A percentile compares a stretch with the other conserved stretches of the same genome.
Evolutionary conservation across 2,329 filamentous ascomycete species (phyloP).

Genomic region (Phyllosticta ampelicida): DNA sequence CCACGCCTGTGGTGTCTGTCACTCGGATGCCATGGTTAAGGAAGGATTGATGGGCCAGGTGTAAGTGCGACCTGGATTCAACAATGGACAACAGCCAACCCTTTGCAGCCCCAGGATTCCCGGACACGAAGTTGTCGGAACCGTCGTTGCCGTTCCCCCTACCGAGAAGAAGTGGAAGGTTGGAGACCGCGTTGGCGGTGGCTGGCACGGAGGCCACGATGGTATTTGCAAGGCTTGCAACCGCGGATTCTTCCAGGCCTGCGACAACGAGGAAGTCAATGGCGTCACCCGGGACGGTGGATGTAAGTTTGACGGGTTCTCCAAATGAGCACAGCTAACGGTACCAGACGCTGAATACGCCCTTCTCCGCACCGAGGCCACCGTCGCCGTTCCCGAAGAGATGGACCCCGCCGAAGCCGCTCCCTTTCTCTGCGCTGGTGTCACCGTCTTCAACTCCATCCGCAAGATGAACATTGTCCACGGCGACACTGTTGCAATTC

Average conservation of each 20-base stretch:
- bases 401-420: conserved; percentile 36
- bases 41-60: conserved; percentile 36
- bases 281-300: conserved; percentile 58
- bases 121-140: conserved; percentile 63
- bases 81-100: no score
- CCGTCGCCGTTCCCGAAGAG: conserved; percentile 40
- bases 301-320: conserved; percentile 30
- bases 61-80: conserved; percentile 19
- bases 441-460: conserved; percentile 44
- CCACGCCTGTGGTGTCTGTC: conserved; percentile 61
- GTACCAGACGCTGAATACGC: conserved; percentile 47
- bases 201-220: conserved; percentile 60
- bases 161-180: conserved; percentile 47
- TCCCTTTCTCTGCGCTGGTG: conserved; percentile 38
- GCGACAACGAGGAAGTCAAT: conserved; percentile 51
- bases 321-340: neutral
- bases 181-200: conserved; percentile 52
- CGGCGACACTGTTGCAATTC: conserved; percentile 39
- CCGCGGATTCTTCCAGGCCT: conserved; percentile 57
- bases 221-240: conserved; percentile 51
- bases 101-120: conserved; percentile 44
- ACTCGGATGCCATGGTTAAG: conserved; percentile 40
- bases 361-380: conserved; percentile 49
- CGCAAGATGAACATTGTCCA: conserved; percentile 36
- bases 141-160: conserved; percentile 50